Percentiles rank a stretch among this genome's conserved stretches.
Evolutionary conservation across 2,329 filamentous ascomycete genomes (phyloP).

Genomic region (Boeremia exigua): DNA sequence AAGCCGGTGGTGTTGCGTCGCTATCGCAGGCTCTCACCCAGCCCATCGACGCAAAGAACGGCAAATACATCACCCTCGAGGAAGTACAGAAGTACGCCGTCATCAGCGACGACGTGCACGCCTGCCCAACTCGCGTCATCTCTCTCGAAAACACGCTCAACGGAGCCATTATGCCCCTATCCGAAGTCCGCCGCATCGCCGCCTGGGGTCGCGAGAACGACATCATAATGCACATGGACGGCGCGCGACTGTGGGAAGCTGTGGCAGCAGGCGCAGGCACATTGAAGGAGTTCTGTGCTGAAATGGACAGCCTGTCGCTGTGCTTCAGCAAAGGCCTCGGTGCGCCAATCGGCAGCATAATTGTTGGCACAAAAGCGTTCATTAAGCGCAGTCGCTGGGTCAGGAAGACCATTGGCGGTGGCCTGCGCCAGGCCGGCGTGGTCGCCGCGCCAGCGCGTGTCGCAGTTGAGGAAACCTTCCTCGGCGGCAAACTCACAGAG

Average conservation of each 20-base stretch:
- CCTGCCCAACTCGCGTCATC: constrained; percentile 80
- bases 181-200: constrained; percentile 72
- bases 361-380: constrained; percentile 65
- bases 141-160: constrained; percentile 85
- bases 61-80: constrained; percentile 74
- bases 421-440: constrained; percentile 76
- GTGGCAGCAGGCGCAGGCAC: constrained; percentile 72
- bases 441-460: constrained; percentile 77
- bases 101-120: constrained; percentile 73
- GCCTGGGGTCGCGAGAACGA: constrained; percentile 67
- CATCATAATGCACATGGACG: constrained; percentile 78
- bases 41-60: constrained; percentile 72
- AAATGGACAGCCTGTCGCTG: constrained; percentile 76
- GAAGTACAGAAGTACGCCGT: constrained; percentile 73
- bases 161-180: constrained; percentile 78
- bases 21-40: constrained; percentile 75
- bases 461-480: constrained; percentile 80
- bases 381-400: constrained; percentile 76
- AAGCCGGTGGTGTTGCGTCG: constrained; percentile 71
- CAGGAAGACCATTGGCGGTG: constrained; percentile 81
- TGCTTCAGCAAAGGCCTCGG: constrained; percentile 86
- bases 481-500: constrained; percentile 66
- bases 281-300: constrained; percentile 69
- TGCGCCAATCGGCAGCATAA: constrained; percentile 78
- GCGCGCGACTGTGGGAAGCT: constrained; percentile 82